Base-by-base conservation (phyloP, 192 early-diverging fungal species). In the Podochytrium sp. region DNA sequence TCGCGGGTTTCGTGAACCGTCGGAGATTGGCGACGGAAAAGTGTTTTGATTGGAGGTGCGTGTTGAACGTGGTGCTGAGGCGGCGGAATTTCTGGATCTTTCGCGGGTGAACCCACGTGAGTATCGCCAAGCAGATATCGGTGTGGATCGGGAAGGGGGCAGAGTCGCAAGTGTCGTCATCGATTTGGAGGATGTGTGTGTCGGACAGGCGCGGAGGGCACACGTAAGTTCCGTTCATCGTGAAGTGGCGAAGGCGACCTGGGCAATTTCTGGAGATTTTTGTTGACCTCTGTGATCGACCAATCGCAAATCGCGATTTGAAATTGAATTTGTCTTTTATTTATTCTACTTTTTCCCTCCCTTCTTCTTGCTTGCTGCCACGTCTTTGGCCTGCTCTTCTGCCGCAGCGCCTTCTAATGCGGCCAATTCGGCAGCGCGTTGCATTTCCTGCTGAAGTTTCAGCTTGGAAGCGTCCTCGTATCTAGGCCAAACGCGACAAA, bases 381-480 rank as follows among this genome's bases (percentile, higher is more conserved):
- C 59, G 10, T 20, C 43, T 0, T 33, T 51, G 5, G 62, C 72
- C 35, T 3, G 32, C 41, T 42, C 65, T 33, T 80, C 78, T 33
- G 20, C 63, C 7, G 39, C 70, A 2, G 61, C 74, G 23, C 62
- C 77, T 64, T 76, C 70, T 63, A 66, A 70, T 20, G 76, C 77
- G 10, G 85, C 85, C 32, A 81, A 32, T 27, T 81, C 79, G 23
- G 79, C 80, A 50, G 74, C 81, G 23, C 77, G 37, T 58, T 64
- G 60, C 52, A 78, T 77, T 35, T 78, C 81, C 49, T 76, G 71
- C 37, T 71, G 71, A 32, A 73, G 69, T 50, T 83, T 80, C 81
- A 43, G 74, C 71, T 47, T 85, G 77, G 35, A 69, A 39, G 30
- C 78, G 47, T 39, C 81, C 70, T 53, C 79, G 27, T 63, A 76